These are phyloP conservation scores for Candida nitratophila DNA, from an alignment of 805 yeast genomes.

Conservation along the genomic window DNA sequence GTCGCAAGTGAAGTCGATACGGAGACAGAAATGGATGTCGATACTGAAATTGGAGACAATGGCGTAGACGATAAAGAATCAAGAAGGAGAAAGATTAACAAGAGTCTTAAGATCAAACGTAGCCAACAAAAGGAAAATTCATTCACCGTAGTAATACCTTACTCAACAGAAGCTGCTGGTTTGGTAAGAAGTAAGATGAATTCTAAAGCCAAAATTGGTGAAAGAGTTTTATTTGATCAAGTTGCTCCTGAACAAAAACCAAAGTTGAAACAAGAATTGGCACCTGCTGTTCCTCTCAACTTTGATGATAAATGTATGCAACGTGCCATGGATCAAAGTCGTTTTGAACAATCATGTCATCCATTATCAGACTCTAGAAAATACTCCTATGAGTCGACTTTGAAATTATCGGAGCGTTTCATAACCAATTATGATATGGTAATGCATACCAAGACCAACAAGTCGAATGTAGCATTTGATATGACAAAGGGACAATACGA, in stretches of 20 bases:
- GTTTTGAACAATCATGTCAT: neutral
- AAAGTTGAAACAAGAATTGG: no score
- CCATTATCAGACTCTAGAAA: neutral
- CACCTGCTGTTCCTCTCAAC: no score
- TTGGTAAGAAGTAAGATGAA: no score
- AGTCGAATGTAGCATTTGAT: no score
- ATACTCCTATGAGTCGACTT: neutral
- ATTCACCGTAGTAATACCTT: constrained; percentile 12
- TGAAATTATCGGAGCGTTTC: neutral
- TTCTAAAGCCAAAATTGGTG: neutral
- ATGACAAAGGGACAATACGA: neutral
- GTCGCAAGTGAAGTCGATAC: no score
- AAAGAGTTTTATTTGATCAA: neutral
- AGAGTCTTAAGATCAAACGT: neutral
- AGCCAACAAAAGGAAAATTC: constrained; percentile 4
- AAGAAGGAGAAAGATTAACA: constrained; percentile 2
- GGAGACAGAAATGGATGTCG: neutral
- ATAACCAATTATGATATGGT: neutral
- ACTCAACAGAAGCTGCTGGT: constrained; percentile 6
- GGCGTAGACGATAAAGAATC: constrained; percentile 1
- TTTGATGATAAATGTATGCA: no score
- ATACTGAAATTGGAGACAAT: neutral
- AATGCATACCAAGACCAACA: neutral
- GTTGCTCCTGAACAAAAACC: no score
- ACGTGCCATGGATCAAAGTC: neutral